Evolutionary conservation across 441 rosid species (phyloP).

Genomic region (Macaranga tanarius): DNA sequence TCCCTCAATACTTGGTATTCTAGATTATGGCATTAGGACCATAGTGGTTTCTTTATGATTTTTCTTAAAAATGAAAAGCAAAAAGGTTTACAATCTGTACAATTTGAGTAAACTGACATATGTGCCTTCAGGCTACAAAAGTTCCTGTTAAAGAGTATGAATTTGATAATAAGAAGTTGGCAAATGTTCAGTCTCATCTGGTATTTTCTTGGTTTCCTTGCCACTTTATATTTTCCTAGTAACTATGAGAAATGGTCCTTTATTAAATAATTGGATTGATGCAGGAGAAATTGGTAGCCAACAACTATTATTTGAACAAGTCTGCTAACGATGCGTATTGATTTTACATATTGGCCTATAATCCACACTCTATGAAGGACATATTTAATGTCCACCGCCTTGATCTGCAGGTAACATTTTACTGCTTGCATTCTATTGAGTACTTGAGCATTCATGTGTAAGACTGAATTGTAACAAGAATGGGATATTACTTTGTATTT

Average conservation of each 20-base stretch:
- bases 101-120: background rate
- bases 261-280: slow-evolving; percentile 18
- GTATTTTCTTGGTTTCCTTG: slow-evolving; percentile 40
- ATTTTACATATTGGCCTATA: slow-evolving; percentile 86
- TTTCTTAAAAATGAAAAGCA: background rate
- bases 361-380: slow-evolving; percentile 92
- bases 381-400: slow-evolving; percentile 93
- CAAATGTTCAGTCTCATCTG: slow-evolving; percentile 84
- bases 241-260: slow-evolving; percentile 10
- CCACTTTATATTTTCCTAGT: background rate
- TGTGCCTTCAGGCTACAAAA: slow-evolving; percentile 65
- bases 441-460: background rate
- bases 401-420: slow-evolving; percentile 71
- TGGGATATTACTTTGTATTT: background rate
- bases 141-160: slow-evolving; percentile 95
- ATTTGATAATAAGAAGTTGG: slow-evolving; percentile 74
- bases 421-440: background rate
- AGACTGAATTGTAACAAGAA: background rate
- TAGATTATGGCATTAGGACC: too few relatives aligned
- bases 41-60: background rate
- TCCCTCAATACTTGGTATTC: too few relatives aligned
- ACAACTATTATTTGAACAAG: slow-evolving; percentile 70
- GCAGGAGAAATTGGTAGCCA: slow-evolving; percentile 85
- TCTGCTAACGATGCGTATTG: slow-evolving; percentile 94
- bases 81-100: background rate